phyloP scores from a whole-genome alignment of 768 basidiomycete species.

The Suillus decipiens region DNA sequence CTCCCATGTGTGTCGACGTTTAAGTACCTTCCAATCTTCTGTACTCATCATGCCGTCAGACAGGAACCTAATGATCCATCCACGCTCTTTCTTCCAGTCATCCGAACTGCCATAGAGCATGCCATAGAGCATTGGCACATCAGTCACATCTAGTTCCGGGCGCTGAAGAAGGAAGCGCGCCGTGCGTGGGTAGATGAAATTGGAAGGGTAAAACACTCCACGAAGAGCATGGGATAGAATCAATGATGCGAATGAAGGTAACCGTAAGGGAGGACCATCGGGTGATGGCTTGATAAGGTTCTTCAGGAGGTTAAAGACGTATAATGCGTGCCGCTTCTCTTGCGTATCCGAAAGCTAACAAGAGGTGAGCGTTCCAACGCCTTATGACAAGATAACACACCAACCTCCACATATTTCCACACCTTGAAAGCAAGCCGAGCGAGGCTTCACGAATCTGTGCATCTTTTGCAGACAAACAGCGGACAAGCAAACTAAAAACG shows the following conservation, averaged over 20 bases:
- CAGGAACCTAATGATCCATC: slow-evolving; percentile 85
- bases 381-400: slow-evolving; percentile 20
- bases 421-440: slow-evolving; percentile 67
- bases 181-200: slow-evolving; percentile 84
- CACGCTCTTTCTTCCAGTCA: slow-evolving; percentile 85
- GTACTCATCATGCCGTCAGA: slow-evolving; percentile 76
- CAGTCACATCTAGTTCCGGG: slow-evolving; percentile 72
- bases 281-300: slow-evolving; percentile 46
- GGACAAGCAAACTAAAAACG: slow-evolving; percentile 69
- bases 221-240: slow-evolving; percentile 84
- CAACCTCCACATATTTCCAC: slow-evolving; percentile 63
- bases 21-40: slow-evolving; percentile 81
- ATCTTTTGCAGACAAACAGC: slow-evolving; percentile 70
- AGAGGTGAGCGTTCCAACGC: slow-evolving; percentile 4
- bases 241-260: slow-evolving; percentile 80
- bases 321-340: slow-evolving; percentile 72
- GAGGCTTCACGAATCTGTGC: slow-evolving; percentile 59
- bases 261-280: no score
- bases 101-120: slow-evolving; percentile 75
- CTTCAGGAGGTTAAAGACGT: slow-evolving; percentile 77
- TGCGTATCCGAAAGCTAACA: slow-evolving; percentile 64
- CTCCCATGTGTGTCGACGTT: slow-evolving; percentile 86
- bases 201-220: slow-evolving; percentile 80
- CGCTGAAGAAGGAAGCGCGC: slow-evolving; percentile 91
- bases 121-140: slow-evolving; percentile 93